These are phyloP conservation scores for Glycine tomentella DNA, from an alignment of 306 rosid species.

Conservation along the genomic window DNA sequence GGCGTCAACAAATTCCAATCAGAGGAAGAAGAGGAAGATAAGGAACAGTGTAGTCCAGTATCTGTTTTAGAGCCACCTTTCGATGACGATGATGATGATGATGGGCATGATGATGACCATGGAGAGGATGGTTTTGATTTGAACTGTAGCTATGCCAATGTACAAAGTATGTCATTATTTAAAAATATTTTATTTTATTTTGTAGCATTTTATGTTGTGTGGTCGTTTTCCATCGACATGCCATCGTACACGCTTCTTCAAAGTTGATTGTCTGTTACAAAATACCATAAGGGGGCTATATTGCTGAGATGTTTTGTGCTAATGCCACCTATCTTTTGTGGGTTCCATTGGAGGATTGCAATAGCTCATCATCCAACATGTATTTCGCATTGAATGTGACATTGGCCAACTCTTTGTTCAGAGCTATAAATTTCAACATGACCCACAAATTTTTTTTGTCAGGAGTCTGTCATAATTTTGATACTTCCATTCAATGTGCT, in stretches of 20 bases:
- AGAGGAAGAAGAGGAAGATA: slow-evolving; percentile 75
- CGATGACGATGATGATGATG: slow-evolving; percentile 65
- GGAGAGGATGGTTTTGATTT: slow-evolving; percentile 58
- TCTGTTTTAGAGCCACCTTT: slow-evolving; percentile 94
- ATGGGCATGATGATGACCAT: slow-evolving; percentile 53
- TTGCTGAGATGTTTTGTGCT: slow-evolving; percentile 40
- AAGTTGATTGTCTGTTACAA: slow-evolving; percentile 43
- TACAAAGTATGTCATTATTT: slow-evolving; percentile 74
- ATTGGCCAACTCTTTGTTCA: slow-evolving; percentile 42
- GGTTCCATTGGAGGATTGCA: slow-evolving; percentile 66
- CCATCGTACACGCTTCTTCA: slow-evolving; percentile 45
- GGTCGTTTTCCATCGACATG: slow-evolving; percentile 60
- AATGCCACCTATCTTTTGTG: slow-evolving; percentile 59
- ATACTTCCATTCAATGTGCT: slow-evolving; percentile 47
- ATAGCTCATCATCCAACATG: slow-evolving; percentile 31
- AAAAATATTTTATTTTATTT: background rate
- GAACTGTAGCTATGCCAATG: slow-evolving; percentile 86
- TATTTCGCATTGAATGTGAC: slow-evolving; percentile 51
- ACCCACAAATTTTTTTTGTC: slow-evolving; percentile 54
- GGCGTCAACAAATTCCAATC: slow-evolving; percentile 56
- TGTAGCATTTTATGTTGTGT: slow-evolving; percentile 45
- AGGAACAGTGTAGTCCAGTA: slow-evolving; percentile 94
- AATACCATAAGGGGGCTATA: slow-evolving; percentile 37
- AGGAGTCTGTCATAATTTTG: slow-evolving; percentile 39
- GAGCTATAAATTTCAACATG: slow-evolving; percentile 47